Conservation (phyloP, 805 yeast genomes). For the Saturnispora mendoncae region DNA sequence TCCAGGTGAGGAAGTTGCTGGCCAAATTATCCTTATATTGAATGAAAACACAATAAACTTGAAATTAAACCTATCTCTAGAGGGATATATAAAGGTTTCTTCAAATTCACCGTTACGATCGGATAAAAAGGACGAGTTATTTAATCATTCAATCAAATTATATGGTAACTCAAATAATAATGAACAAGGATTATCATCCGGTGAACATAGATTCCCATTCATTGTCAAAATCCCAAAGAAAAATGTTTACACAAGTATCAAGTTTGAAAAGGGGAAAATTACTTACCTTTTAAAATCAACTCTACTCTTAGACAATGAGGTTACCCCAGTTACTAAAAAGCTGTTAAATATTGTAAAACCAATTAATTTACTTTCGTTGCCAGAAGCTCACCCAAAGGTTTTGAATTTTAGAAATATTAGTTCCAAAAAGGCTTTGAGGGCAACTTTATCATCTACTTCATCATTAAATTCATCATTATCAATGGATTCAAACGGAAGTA, state of each 20-base stretch:
- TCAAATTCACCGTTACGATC: conserved; percentile 47
- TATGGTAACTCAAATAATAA: conserved; percentile 37
- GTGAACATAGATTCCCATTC: conserved; percentile 85
- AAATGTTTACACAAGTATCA: conserved; percentile 63
- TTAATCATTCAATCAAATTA: conserved; percentile 49
- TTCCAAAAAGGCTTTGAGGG: conserved; percentile 24
- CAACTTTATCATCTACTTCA: conserved; percentile 21
- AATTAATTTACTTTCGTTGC: conserved; percentile 58
- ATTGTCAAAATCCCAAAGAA: conserved; percentile 70
- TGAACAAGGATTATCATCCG: conserved; percentile 44
- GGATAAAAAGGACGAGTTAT: conserved; percentile 39
- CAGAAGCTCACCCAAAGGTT: conserved; percentile 57
- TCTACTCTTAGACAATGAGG: conserved; percentile 11
- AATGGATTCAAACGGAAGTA: conserved; percentile 12
- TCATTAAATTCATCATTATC: conserved; percentile 36
- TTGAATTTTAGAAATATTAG: conserved; percentile 48
- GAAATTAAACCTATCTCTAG: conserved; percentile 42
- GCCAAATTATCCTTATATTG: conserved; percentile 50
- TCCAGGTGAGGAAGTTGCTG: conserved; percentile 73
- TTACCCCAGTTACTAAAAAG: conserved; percentile 43
- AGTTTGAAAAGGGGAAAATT: conserved; percentile 82
- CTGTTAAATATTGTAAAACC: conserved; percentile 59
- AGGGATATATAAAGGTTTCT: conserved; percentile 48
- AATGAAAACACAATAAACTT: conserved; percentile 49
- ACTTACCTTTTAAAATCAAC: conserved; percentile 44